Evolutionary conservation across 176 grass and related monocot species (phyloP), one percentile per base, ranked within the genome.

Genomic region (Zoysia pacifica): DNA sequence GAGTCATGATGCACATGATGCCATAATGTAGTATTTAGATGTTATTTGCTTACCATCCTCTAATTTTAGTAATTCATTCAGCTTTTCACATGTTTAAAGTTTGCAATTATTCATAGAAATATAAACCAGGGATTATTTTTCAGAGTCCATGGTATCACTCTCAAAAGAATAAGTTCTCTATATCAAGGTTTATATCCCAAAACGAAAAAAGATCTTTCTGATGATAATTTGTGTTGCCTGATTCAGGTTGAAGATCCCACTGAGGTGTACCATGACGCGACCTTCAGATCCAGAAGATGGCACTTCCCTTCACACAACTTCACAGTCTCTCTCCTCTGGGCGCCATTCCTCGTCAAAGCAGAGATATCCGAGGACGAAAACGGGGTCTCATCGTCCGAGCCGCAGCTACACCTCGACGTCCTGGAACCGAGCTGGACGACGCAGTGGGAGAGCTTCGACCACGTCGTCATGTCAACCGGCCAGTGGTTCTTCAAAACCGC

Each of bases 401-500:
- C 60, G 67, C 84, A 87, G 48, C 86, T 95, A 53, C 86, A 95
- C 65, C 75, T 93, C 11, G 92, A 93, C 19, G 73, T 64, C 2
- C 82, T 99, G 2, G 96, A 95, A 49, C 46, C 56, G 67, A 88
- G 80, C 11, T 99, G 96, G 96, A 86, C 87, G 0, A 75, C 55
- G 39, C 79, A 82, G 9, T 99, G 93, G 74, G 55, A 72, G 46
- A 91, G 37, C 54, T 99, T 99, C 19, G 92, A 95, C 69, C 91
- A 99, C 5, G 71, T 93, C 0, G 65, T 99, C 35, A 95, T 95
- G 54, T 99, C 96, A 0, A 90, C 85, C 2, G 92, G 96, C 5
- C 96, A 93, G 44, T 99, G 96, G 93, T 99, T 95, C 59, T 75
- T 91, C 70, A 99, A 99, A 74, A 79, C 84, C 2, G 88, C 96